Evolutionary conservation across 306 rosid genomes (phyloP), one percentile per base, ranked within the genome.

Genomic region (Malus sieversii): DNA sequence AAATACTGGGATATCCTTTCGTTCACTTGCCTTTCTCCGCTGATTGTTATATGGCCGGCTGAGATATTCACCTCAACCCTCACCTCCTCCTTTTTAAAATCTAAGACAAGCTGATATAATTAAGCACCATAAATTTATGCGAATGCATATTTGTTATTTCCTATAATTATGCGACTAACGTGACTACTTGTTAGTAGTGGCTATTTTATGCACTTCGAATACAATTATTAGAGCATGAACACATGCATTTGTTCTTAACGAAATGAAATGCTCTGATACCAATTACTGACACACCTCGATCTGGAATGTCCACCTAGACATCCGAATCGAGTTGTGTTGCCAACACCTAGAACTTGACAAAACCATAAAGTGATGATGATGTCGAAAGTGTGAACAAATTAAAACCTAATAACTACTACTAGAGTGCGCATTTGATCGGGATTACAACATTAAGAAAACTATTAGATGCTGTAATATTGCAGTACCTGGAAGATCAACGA

Each of bases 401-500:
- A 38, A 38, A 38, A 38, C 42, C 9, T 38, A 38, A 38, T 38
- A 38, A 38, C 10, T 38, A 38, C 8, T 38, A 38, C 42, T 38
- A 38, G 42, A 38, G 42, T 38, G 42, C 2, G 0, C 42, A 38
- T 38, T 38, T 38, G 42, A 38, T 2, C 0, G 10, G 10, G 10
- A 1, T 35, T 38, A 8, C 9, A 38, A 51, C 8, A 51, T 51
- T 15, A 51, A 51, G 55, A 51, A 18, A 51, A 16, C 20, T 15
- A 72, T 57, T 27, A 14, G 27, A 61, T 61, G 20, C 35, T 23
- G 18, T 11, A 23, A 7, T 23, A 14, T 11, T 61, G 65, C 22
- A 74, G 42, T 90, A 92, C 96, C 96, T 53, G 92, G 94, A 75
- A 92, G 92, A 86, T 87, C 91, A 63, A 92, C 86, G 6, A 88